Evolutionary conservation across 2,329 filamentous ascomycete species (phyloP).

Genomic region (Alternaria conjuncta): DNA sequence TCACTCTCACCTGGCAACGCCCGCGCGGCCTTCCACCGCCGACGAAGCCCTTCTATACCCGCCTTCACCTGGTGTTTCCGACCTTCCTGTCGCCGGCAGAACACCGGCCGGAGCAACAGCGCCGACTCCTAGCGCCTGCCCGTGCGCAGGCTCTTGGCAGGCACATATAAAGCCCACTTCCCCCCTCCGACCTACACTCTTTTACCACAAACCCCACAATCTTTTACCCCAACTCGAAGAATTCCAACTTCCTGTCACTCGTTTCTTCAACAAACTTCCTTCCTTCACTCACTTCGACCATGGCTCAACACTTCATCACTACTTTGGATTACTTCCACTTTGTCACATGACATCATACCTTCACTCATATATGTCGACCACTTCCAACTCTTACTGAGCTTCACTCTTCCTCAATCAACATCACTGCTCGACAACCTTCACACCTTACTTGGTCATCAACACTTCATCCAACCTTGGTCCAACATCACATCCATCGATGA

Average conservation of each 20-base stretch:
- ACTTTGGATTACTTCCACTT: constrained; percentile 8
- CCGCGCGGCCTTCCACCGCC: neutral
- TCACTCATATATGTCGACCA: constrained; percentile 3
- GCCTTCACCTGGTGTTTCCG: neutral
- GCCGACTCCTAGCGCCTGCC: neutral
- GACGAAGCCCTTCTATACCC: constrained; percentile 7
- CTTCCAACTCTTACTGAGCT: constrained; percentile 3
- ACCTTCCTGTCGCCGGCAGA: constrained; percentile 13
- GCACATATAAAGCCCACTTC: constrained; percentile 6
- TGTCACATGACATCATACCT: constrained; percentile 5
- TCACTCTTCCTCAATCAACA: neutral
- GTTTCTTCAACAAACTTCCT: neutral
- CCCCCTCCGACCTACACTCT: constrained; percentile 2
- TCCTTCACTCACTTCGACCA: constrained; percentile 3
- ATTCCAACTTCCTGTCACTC: neutral
- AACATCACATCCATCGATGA: constrained; percentile 5
- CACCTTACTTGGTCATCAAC: neutral
- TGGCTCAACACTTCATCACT: constrained; percentile 6
- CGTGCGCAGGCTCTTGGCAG: neutral
- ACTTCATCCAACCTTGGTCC: constrained; percentile 2
- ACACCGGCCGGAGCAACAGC: constrained; percentile 1
- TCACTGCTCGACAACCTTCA: neutral
- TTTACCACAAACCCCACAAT: neutral
- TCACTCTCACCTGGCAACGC: constrained; percentile 6
- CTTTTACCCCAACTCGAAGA: neutral